These are phyloP conservation scores for Penstemon davidsonii DNA, from an alignment of 257 asterid species.

Conservation along the genomic window DNA sequence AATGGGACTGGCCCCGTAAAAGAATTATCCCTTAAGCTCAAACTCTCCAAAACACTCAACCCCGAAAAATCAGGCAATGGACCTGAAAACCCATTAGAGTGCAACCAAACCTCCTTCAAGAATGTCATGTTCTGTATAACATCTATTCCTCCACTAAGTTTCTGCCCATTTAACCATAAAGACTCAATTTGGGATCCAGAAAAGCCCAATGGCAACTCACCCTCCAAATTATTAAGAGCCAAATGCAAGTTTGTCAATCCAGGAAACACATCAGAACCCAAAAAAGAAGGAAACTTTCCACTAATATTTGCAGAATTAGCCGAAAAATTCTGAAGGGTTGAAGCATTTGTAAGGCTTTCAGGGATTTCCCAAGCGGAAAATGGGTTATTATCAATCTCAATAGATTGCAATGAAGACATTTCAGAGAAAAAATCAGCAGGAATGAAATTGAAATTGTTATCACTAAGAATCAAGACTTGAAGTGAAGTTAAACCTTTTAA, in stretches of 20 bases:
- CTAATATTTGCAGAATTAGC: constrained; percentile 74
- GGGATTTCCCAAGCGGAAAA: constrained; percentile 72
- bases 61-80: constrained; percentile 72
- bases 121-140: constrained; percentile 73
- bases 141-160: constrained; percentile 66
- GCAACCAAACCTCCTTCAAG: constrained; percentile 91
- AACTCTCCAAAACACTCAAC: constrained; percentile 48
- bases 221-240: constrained; percentile 73
- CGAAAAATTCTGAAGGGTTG: constrained; percentile 69
- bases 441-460: constrained; percentile 60
- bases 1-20: constrained; percentile 71
- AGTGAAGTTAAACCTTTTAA: constrained; percentile 62
- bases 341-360: constrained; percentile 59
- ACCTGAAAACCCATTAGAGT: constrained; percentile 66
- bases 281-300: constrained; percentile 65
- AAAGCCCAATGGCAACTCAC: constrained; percentile 63
- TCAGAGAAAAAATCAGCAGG: constrained; percentile 80
- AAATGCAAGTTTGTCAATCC: constrained; percentile 72
- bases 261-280: constrained; percentile 73
- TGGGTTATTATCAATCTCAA: constrained; percentile 75
- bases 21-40: constrained; percentile 80
- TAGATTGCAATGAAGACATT: constrained; percentile 67
- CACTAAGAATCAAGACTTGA: constrained; percentile 65
- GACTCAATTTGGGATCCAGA: constrained; percentile 73
- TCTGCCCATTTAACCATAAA: constrained; percentile 86